These are phyloP conservation scores for Plectosphaerella cucumerina DNA, from an alignment of 2,329 filamentous ascomycete species.

Conservation along the genomic window DNA sequence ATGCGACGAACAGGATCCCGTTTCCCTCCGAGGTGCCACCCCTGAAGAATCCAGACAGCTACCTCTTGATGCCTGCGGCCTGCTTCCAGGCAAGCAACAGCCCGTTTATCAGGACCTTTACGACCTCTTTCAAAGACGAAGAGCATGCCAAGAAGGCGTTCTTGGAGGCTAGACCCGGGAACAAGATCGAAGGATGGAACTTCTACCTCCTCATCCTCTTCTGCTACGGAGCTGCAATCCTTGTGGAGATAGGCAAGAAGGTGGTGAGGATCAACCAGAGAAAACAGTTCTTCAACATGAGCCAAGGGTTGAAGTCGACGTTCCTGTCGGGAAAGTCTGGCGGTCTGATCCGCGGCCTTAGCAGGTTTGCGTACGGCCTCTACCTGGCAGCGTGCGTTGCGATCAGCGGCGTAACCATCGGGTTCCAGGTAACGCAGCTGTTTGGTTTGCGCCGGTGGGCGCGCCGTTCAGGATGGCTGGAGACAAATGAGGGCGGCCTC, in stretches of 20 bases:
- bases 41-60: slow-evolving; percentile 12
- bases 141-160: slow-evolving; percentile 11
- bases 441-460: slow-evolving; percentile 21
- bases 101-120: background rate
- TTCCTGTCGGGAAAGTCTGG: background rate
- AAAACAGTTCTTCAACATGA: background rate
- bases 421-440: background rate
- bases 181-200: slow-evolving; percentile 20
- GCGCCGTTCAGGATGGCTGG: slow-evolving; percentile 17
- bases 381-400: background rate
- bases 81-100: slow-evolving; percentile 21
- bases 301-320: background rate
- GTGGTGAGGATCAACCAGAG: background rate
- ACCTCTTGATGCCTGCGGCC: slow-evolving; percentile 23
- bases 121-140: background rate
- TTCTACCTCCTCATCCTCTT: slow-evolving; percentile 17
- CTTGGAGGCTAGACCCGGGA: slow-evolving; percentile 12
- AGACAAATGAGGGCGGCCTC: slow-evolving; percentile 5
- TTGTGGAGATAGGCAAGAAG: slow-evolving; percentile 11
- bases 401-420: background rate
- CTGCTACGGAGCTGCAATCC: slow-evolving; percentile 17
- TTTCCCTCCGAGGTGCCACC: slow-evolving; percentile 24
- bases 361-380: background rate
- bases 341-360: background rate
- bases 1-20: slow-evolving; percentile 7